These are phyloP conservation scores for Xylariaceae sp. DNA, from an alignment of 2,329 filamentous ascomycete genomes.

Conservation along the genomic window DNA sequence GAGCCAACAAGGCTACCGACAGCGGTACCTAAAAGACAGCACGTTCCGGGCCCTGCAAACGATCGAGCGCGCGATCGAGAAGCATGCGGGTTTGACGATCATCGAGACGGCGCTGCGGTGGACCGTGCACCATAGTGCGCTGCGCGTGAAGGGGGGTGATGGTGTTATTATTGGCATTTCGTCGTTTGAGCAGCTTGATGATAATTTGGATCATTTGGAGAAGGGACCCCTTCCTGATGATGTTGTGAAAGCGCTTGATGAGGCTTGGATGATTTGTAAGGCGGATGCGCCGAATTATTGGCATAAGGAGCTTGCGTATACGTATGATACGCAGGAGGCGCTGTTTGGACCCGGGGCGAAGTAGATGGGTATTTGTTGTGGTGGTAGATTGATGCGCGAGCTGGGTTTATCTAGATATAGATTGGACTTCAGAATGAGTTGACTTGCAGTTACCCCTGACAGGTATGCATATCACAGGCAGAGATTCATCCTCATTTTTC, in stretches of 20 bases:
- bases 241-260: constrained; percentile 67
- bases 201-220: constrained; percentile 54
- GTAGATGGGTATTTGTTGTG: constrained; percentile 7
- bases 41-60: constrained; percentile 58
- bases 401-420: no score
- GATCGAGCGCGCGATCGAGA: constrained; percentile 62
- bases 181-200: constrained; percentile 51
- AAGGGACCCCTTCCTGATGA: constrained; percentile 72
- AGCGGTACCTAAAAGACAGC: constrained; percentile 66
- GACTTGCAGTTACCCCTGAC: no score
- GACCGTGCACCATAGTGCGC: constrained; percentile 63
- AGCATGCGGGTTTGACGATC: constrained; percentile 58
- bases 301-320: constrained; percentile 59
- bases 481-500: no score
- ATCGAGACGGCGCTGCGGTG: constrained; percentile 72
- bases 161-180: constrained; percentile 57
- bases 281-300: constrained; percentile 48
- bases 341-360: constrained; percentile 49
- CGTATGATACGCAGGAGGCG: constrained; percentile 58
- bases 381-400: no score
- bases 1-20: constrained; percentile 54
- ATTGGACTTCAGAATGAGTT: no score
- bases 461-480: no score
- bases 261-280: constrained; percentile 72
- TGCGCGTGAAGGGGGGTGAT: constrained; percentile 52